Percentiles rank a stretch among this genome's conserved stretches.
Evolutionary conservation across 1,284 basidiomycete species (phyloP).

Genomic region (Trametes polyzona): DNA sequence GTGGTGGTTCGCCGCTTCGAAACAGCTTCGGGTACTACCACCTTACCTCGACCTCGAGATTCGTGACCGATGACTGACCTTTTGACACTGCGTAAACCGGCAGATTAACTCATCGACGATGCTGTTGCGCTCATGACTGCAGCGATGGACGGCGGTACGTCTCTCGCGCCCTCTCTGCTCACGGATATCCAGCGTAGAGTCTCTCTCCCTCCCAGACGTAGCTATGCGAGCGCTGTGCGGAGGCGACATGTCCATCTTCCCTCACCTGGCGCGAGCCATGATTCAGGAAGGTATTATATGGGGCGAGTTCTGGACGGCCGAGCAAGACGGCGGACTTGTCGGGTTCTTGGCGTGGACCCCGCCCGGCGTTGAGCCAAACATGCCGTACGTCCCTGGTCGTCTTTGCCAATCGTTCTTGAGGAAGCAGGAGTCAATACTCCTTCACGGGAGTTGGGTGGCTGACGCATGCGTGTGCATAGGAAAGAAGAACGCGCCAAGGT

Average conservation of each 20-base stretch:
- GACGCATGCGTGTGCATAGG: background rate
- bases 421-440: too few species aligned
- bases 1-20: too few species aligned
- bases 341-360: constrained; percentile 29
- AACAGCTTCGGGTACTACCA: too few species aligned
- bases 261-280: constrained; percentile 21
- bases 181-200: background rate
- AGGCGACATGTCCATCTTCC: background rate
- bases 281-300: constrained; percentile 22
- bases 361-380: constrained; percentile 23
- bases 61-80: background rate
- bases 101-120: background rate
- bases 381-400: constrained; percentile 28
- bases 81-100: background rate
- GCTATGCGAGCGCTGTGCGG: background rate
- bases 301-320: constrained; percentile 29
- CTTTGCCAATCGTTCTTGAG: too few species aligned
- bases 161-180: background rate
- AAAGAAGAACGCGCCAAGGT: constrained; percentile 6
- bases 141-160: background rate
- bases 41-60: background rate
- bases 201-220: background rate
- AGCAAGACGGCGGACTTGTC: constrained; percentile 19
- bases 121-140: background rate
- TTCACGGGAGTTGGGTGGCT: background rate